phyloP scores from a whole-genome alignment of 2,329 filamentous ascomycete species.

The Venturiaceae sp. region DNA sequence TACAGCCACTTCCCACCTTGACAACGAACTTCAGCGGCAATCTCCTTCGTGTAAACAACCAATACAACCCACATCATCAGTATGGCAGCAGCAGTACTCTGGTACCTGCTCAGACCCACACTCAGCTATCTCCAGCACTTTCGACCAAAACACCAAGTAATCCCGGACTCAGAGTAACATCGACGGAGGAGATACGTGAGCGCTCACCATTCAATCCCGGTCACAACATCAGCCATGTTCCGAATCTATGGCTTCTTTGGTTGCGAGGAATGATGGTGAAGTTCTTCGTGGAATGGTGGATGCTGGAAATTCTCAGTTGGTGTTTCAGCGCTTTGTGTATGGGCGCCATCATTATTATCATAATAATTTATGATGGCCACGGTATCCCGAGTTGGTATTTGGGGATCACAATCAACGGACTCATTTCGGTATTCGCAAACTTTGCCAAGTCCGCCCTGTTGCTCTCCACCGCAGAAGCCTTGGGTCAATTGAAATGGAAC shows the following conservation, averaged over 20 bases:
- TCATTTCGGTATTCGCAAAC: slow-evolving; percentile 20
- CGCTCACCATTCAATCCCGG: not conserved
- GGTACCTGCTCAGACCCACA: too few species aligned
- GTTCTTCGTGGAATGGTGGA: slow-evolving; percentile 15
- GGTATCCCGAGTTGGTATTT: slow-evolving; percentile 22
- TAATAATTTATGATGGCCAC: slow-evolving; percentile 19
- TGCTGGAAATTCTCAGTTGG: slow-evolving; percentile 20
- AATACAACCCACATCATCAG: too few species aligned
- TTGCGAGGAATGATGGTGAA: not conserved
- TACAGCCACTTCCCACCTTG: too few species aligned
- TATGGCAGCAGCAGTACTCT: too few species aligned
- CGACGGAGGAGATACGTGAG: too few species aligned
- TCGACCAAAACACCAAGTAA: too few species aligned
- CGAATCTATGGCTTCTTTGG: not conserved
- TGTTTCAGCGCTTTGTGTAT: slow-evolving; percentile 23
- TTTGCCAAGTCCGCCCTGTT: slow-evolving; percentile 21
- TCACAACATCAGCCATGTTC: not conserved
- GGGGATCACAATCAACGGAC: slow-evolving; percentile 22
- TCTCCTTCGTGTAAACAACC: too few species aligned
- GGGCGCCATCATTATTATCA: slow-evolving; percentile 21
- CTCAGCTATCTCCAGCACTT: too few species aligned
- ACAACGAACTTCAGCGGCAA: too few species aligned
- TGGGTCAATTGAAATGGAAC: slow-evolving; percentile 25
- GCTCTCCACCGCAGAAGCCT: slow-evolving; percentile 18
- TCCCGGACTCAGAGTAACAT: too few species aligned